phyloP scores from a whole-genome alignment of 192 early-diverging fungal genomes.

The Coemansia sp. region DNA sequence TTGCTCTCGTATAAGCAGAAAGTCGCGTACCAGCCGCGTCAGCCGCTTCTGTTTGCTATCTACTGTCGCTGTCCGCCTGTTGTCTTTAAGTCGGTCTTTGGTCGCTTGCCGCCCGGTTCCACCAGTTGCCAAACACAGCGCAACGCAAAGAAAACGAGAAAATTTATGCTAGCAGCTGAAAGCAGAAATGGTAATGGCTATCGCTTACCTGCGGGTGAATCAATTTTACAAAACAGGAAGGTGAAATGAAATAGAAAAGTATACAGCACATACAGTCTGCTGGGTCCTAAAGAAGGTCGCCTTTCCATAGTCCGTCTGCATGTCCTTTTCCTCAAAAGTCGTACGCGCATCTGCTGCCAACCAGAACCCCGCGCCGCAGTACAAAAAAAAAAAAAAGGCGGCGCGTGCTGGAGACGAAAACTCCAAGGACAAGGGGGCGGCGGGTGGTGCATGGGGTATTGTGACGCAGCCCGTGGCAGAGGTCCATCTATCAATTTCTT shows the following conservation, averaged over 20 bases:
- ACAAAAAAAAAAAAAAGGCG: neutral
- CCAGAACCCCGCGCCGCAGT: neutral
- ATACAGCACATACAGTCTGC: neutral
- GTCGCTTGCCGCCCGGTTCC: neutral
- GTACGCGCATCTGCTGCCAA: neutral
- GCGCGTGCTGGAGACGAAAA: neutral
- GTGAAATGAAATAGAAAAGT: conserved; percentile 11
- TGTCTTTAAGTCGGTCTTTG: neutral
- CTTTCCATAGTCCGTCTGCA: neutral
- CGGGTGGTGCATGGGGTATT: neutral
- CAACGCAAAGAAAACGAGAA: neutral
- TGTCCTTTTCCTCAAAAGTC: neutral
- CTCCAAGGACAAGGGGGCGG: neutral
- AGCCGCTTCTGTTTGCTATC: neutral
- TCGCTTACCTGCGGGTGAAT: conserved; percentile 7
- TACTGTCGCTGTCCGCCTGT: neutral
- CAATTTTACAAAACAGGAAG: conserved; percentile 9
- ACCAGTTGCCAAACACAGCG: neutral
- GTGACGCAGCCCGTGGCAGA: neutral
- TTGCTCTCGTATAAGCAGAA: neutral
- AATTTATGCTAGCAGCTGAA: neutral
- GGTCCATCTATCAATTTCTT: neutral
- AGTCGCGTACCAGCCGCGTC: neutral
- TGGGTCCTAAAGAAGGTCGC: neutral
- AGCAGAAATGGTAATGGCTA: conserved; percentile 1